Evolutionary conservation across 2,329 filamentous ascomycete species (phyloP), one percentile per base, ranked within the genome.

Genomic region (Aspergillus japonicus): DNA sequence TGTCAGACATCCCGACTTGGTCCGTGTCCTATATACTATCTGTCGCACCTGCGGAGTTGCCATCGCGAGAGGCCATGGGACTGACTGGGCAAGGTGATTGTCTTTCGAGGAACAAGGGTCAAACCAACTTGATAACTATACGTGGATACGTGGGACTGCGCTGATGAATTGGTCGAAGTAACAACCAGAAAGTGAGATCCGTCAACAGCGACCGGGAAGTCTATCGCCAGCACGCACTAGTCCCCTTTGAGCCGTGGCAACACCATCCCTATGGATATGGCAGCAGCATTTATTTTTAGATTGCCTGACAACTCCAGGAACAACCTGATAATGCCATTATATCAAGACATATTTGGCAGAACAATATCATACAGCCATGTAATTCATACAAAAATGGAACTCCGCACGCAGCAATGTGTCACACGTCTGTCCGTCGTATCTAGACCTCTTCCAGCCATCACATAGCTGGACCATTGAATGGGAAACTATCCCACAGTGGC

Each of bases 401-500:
- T 19, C 16, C n/a, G 14, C 16, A 3, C 19, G 16, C 16, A 44
- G 14, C 6, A 12, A 11, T 44, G 8, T 16, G 16, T 44, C 6
- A 2, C 19, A 6, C 16, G 39, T 16, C 16, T 16, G 39, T 44
- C 16, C 16, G 16, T 44, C 14, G 33, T 6, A 35, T 16, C 11
- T 12, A 35, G 2, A 33, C 24, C 16, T 33, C 14, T 6, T 19
- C 39, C 11, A 47, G 51, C 7, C 26, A 12, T 11, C 29, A 19
- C 31, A 64, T 54, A 23, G 57, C 50, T 12, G 69, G 69, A 3
- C 67, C 68, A 4, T 64, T 59, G 50, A 74, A 75, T 2, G 73
- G 73, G 39, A 75, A 75, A 60, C 71, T 73, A 60, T 75, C 73
- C 73, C 73, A 75, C 5, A 73, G 44, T 1, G 71, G 68, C 31